Percentiles rank a stretch among this genome's conserved stretches.
phyloP scores from a whole-genome alignment of 345 rosid species.

The Crucihimalaya himalaica region DNA sequence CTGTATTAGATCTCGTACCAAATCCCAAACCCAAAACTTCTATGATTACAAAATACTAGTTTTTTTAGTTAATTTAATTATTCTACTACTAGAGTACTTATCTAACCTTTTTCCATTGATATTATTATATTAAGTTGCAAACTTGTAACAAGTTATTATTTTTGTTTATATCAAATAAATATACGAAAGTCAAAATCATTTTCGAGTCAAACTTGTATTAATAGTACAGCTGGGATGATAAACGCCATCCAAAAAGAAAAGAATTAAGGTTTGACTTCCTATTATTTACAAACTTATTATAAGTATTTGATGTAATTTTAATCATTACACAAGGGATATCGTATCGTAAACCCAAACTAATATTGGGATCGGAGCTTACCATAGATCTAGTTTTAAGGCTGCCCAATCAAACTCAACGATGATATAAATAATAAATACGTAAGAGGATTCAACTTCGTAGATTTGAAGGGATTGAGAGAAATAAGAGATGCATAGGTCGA shows the following conservation, averaged over 20 bases:
- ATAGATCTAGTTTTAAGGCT: constrained; percentile 24
- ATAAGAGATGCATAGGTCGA: constrained; percentile 20
- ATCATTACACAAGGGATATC: not conserved
- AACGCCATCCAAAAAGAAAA: constrained; percentile 9
- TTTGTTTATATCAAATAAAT: not conserved
- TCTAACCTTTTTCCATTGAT: not conserved
- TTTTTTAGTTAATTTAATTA: not conserved
- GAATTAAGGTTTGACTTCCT: constrained; percentile 37
- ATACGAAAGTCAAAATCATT: constrained; percentile 4
- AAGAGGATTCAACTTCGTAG: constrained; percentile 29
- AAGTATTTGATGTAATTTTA: not conserved
- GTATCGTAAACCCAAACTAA: constrained; percentile 11
- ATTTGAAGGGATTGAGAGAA: constrained; percentile 29
- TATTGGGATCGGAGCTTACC: constrained; percentile 37
- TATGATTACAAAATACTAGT: not conserved
- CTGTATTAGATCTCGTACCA: not conserved
- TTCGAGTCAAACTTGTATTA: constrained; percentile 25
- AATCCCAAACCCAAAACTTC: not conserved
- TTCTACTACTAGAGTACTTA: not conserved
- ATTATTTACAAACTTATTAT: not conserved
- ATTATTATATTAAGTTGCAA: not conserved
- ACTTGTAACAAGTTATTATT: not conserved
- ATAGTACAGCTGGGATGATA: constrained; percentile 21
- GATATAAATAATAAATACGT: not conserved
- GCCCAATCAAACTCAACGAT: constrained; percentile 19